Base-by-base conservation (phyloP, 2,329 filamentous ascomycete genomes). In the Fusarium brachygibbosum region DNA sequence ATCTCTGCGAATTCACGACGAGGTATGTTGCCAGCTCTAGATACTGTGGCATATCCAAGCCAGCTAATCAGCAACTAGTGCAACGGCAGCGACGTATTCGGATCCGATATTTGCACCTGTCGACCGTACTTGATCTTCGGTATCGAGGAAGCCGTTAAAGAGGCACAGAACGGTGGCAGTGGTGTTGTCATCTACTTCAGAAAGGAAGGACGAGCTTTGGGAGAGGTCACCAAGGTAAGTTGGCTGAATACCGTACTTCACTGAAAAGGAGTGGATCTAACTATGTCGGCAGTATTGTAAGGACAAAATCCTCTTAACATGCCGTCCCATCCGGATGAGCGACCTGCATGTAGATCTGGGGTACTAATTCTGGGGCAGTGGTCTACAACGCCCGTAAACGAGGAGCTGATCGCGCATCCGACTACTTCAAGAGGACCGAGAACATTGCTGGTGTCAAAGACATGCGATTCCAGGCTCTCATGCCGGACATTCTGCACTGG, bases 131-230 rank as follows among this genome's bases (percentile, higher is more conserved):
- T 98, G 59, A 97, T 97, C 76, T 98, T 97, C 78, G 96, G 96
- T 65, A 97, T 99, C 66, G 94, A 97, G 76, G 96, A 99, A 80
- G 96, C 96, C 14, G 95, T 99, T 73, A 97, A 97, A 76, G 94
- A 98, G 81, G 96, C 96, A 13, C 96, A 98, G 78, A 93, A 92
- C 58, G 95, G 95, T 54, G 95, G 95, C 48, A 95, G 91, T 73
- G 95, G 95, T 58, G 93, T 98, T 23, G 96, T 98, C 55, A 98
- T 98, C 78, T 99, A 99, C 80, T 99, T 98, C 88, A 90, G 96
- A 72, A 99, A 99, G 79, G 96, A 99, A 83, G 96, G 96, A 32
- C 88, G 96, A 72, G 96, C 95, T 37, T 84, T 98, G 9, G 96
- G 96, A 54, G 96, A 99, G 80, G 96, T 99, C 31, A 97, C 94